phyloP scores from a whole-genome alignment of 2,329 filamentous ascomycete species.

The Coniella vitis region DNA sequence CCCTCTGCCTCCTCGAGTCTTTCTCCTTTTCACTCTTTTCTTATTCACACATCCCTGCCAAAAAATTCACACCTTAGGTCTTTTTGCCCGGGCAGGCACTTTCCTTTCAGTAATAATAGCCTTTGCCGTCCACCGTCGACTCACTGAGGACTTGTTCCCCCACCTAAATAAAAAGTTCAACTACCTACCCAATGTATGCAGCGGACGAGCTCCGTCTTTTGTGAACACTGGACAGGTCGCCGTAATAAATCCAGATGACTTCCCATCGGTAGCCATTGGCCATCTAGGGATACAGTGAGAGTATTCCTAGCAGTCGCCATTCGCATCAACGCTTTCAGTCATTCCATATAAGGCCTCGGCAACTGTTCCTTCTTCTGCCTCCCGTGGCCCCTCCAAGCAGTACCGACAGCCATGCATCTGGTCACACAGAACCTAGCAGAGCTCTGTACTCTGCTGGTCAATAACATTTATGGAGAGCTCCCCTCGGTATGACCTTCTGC shows the following conservation, averaged over 20 bases:
- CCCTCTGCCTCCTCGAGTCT: background rate
- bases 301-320: conserved; percentile 64
- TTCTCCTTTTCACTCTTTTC: background rate
- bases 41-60: background rate
- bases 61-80: background rate
- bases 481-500: conserved; percentile 63
- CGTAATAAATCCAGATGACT: conserved; percentile 42
- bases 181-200: conserved; percentile 5
- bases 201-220: conserved; percentile 2
- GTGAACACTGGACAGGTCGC: background rate
- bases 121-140: background rate
- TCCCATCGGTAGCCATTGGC: conserved; percentile 58
- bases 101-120: background rate
- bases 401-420: background rate
- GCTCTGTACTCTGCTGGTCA: conserved; percentile 83
- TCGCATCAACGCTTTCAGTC: conserved; percentile 22
- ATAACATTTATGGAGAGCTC: conserved; percentile 85
- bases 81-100: background rate
- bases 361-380: background rate
- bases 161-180: conserved; percentile 17
- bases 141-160: conserved; percentile 6
- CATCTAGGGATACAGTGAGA: conserved; percentile 71
- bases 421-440: conserved; percentile 68
- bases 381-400: background rate
- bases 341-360: background rate